Conservation (phyloP, 352 stramenopile species). For the Lagenidium sp. region DNA sequence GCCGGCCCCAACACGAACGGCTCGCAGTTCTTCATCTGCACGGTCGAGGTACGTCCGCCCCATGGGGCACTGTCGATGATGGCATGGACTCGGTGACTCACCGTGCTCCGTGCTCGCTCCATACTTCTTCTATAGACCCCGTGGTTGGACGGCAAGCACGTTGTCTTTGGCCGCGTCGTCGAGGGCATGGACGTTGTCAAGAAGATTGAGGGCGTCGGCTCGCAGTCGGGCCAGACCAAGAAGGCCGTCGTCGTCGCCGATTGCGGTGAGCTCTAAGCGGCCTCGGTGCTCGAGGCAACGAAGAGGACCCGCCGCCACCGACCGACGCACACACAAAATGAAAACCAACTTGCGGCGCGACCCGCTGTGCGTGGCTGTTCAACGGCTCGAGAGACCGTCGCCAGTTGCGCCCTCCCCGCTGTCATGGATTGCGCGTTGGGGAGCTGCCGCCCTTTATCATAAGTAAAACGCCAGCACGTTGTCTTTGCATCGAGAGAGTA, state of each 20-base stretch:
- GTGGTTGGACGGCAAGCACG: constrained; percentile 89
- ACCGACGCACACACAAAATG: background rate
- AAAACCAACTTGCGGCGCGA: background rate
- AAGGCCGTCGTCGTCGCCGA: constrained; percentile 91
- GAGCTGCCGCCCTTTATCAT: no score
- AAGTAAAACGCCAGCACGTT: no score
- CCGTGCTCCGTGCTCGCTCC: constrained; percentile 88
- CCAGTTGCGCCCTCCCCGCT: no score
- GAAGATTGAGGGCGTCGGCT: constrained; percentile 94
- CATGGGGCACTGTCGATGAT: background rate
- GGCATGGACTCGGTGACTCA: background rate
- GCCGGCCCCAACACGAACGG: constrained; percentile 95
- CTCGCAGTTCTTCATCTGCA: constrained; percentile 97
- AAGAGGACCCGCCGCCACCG: background rate
- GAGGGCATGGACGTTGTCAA: constrained; percentile 98
- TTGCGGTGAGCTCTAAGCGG: constrained; percentile 89
- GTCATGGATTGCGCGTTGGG: background rate
- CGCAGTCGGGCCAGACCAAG: constrained; percentile 87
- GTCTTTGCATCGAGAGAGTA: no score
- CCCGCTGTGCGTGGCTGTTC: no score
- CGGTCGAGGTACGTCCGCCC: constrained; percentile 29
- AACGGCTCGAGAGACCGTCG: no score
- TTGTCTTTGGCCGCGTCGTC: constrained; percentile 94
- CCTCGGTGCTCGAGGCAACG: background rate
- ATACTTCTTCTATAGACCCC: constrained; percentile 87